Conservation (phyloP, 2,329 filamentous ascomycete genomes). For the Phialocephala sp. region DNA sequence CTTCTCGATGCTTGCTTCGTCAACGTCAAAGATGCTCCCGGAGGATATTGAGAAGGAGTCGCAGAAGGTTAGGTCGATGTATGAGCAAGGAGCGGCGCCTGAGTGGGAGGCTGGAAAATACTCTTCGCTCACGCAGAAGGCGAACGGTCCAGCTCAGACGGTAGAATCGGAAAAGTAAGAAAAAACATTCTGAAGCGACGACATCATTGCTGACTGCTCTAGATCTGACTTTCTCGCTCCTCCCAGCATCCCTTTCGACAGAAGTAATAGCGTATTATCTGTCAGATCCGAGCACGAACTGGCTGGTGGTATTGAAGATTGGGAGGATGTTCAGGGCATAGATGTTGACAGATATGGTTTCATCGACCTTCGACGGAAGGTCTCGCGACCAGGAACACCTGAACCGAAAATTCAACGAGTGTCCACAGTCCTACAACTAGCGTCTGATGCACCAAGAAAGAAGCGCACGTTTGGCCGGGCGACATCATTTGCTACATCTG, state of each 20-base stretch:
- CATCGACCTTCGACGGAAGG: constrained; percentile 55
- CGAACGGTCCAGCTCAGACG: background rate
- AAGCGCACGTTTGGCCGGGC: constrained; percentile 39
- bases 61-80: constrained; percentile 45
- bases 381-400: constrained; percentile 47
- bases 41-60: constrained; percentile 43
- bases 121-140: constrained; percentile 19
- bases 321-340: constrained; percentile 65
- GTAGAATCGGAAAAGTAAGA: constrained; percentile 5
- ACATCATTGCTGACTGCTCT: constrained; percentile 27
- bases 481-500: constrained; percentile 35
- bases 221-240: constrained; percentile 33
- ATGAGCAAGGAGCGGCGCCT: constrained; percentile 37
- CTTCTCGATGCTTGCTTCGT: constrained; percentile 38
- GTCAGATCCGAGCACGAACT: constrained; percentile 50
- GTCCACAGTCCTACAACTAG: constrained; percentile 41
- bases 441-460: constrained; percentile 41
- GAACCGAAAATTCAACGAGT: constrained; percentile 41
- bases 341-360: constrained; percentile 74
- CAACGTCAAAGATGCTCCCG: constrained; percentile 36
- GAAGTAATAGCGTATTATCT: constrained; percentile 36
- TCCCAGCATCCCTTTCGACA: constrained; percentile 20
- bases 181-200: background rate
- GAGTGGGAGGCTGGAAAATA: constrained; percentile 37
- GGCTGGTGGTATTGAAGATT: constrained; percentile 68